A percentile compares a stretch with the other conserved stretches of the same genome.
Conservation (phyloP, 345 rosid genomes). For the Atalantia buxifolia region DNA sequence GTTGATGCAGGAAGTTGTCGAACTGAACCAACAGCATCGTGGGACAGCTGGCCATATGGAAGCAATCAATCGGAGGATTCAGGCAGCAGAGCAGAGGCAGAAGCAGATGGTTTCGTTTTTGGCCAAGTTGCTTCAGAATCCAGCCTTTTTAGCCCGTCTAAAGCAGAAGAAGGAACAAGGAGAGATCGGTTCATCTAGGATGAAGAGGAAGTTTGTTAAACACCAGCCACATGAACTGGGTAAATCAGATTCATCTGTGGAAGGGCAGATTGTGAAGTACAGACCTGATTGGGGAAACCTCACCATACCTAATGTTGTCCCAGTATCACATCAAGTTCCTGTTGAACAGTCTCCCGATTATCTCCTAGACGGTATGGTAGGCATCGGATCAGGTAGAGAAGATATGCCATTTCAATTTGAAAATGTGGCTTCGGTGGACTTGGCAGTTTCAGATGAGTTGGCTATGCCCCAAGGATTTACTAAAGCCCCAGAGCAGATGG, state of each 20-base stretch:
- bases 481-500: slow-evolving; percentile 13
- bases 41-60: slow-evolving; percentile 53
- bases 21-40: slow-evolving; percentile 54
- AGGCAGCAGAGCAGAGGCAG: slow-evolving; percentile 71
- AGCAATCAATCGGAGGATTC: slow-evolving; percentile 52
- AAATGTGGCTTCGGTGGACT: slow-evolving; percentile 15
- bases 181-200: slow-evolving; percentile 39
- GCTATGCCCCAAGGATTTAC: slow-evolving; percentile 11
- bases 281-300: slow-evolving; percentile 32
- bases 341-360: slow-evolving; percentile 26
- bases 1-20: slow-evolving; percentile 59
- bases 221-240: slow-evolving; percentile 41
- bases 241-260: slow-evolving; percentile 33
- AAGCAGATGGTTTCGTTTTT: slow-evolving; percentile 71
- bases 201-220: slow-evolving; percentile 60
- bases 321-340: slow-evolving; percentile 23
- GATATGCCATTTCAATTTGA: slow-evolving; percentile 27
- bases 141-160: slow-evolving; percentile 50
- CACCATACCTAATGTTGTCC: slow-evolving; percentile 14
- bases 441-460: slow-evolving; percentile 15
- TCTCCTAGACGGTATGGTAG: slow-evolving; percentile 25
- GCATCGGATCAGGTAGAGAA: slow-evolving; percentile 28
- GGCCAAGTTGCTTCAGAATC: slow-evolving; percentile 66
- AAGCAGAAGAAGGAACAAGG: slow-evolving; percentile 47
- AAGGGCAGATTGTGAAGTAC: slow-evolving; percentile 45